phyloP scores from a whole-genome alignment of 257 asterid species.

The Penstemon newberryi region DNA sequence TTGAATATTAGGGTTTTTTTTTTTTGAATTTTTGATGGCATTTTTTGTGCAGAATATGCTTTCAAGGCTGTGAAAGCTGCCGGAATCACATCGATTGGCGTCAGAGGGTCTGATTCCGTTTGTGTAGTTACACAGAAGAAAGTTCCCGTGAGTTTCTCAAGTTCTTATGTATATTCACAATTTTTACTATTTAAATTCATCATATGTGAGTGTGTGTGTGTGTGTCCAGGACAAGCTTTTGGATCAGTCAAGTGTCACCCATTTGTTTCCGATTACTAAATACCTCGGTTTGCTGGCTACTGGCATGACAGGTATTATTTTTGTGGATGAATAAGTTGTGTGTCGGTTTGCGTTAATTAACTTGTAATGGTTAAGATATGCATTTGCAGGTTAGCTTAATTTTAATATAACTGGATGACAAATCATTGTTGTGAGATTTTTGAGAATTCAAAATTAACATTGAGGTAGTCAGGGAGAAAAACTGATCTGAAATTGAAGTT shows the following conservation, averaged over 20 bases:
- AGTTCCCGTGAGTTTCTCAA: slow-evolving; percentile 70
- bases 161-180: neutral
- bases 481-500: no score
- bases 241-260: slow-evolving; percentile 95
- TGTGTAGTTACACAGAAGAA: slow-evolving; percentile 99
- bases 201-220: neutral
- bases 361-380: no score
- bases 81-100: slow-evolving; percentile 96
- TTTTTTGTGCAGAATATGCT: slow-evolving; percentile 52
- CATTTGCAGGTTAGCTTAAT: no score
- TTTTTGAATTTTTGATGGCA: neutral
- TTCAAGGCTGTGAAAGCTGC: slow-evolving; percentile 92
- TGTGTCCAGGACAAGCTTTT: slow-evolving; percentile 88
- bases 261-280: slow-evolving; percentile 81
- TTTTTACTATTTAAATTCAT: no score
- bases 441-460: no score
- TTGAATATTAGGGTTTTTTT: slow-evolving; percentile 31
- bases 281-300: slow-evolving; percentile 87
- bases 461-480: no score
- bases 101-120: slow-evolving; percentile 89
- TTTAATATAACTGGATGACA: no score
- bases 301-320: slow-evolving; percentile 76
- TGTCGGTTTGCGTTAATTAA: no score
- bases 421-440: no score
- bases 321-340: neutral